Conservation (phyloP, 176 grass and related monocot genomes). For the Avena atlantica region DNA sequence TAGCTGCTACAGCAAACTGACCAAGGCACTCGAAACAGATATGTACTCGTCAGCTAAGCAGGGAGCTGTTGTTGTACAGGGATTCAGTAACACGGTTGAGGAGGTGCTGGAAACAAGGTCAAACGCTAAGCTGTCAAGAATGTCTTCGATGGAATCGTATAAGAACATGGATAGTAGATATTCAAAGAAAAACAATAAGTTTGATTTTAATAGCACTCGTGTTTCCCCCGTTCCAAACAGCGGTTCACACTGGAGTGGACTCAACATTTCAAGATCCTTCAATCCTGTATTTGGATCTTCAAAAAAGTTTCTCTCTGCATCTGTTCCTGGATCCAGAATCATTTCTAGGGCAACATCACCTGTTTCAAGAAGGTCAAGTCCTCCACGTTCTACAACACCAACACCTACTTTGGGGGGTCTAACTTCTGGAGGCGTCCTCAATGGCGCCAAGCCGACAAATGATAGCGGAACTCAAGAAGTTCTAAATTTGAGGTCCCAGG, state of each 20-base stretch:
- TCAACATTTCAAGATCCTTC: conserved; percentile 92
- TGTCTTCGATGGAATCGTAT: conserved; percentile 88
- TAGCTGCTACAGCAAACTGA: conserved; percentile 82
- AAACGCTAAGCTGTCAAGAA: conserved; percentile 78
- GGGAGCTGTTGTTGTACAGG: conserved; percentile 55
- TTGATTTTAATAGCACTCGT: conserved; percentile 90
- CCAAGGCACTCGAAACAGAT: conserved; percentile 67
- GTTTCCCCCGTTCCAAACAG: conserved; percentile 93
- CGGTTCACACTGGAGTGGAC: conserved; percentile 75
- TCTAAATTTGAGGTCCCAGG: conserved; percentile 84
- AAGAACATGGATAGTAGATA: conserved; percentile 72
- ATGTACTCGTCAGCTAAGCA: conserved; percentile 64
- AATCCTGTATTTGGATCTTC: conserved; percentile 98
- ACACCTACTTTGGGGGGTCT: conserved; percentile 83
- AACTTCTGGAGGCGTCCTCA: conserved; percentile 63
- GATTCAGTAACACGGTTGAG: conserved; percentile 61
- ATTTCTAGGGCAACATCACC: conserved; percentile 94
- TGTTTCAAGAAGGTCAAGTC: conserved; percentile 79
- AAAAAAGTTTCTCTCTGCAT: conserved; percentile 96
- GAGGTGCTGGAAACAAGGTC: conserved; percentile 77
- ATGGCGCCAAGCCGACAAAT: conserved; percentile 54
- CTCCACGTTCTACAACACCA: conserved; percentile 89
- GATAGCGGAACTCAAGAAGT: conserved; percentile 76
- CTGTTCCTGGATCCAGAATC: conserved; percentile 97
- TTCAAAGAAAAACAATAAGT: conserved; percentile 93